Percentiles rank a stretch among this genome's conserved stretches.
phyloP scores from a whole-genome alignment of 192 early-diverging fungal genomes.

The Coemansia sp. region DNA sequence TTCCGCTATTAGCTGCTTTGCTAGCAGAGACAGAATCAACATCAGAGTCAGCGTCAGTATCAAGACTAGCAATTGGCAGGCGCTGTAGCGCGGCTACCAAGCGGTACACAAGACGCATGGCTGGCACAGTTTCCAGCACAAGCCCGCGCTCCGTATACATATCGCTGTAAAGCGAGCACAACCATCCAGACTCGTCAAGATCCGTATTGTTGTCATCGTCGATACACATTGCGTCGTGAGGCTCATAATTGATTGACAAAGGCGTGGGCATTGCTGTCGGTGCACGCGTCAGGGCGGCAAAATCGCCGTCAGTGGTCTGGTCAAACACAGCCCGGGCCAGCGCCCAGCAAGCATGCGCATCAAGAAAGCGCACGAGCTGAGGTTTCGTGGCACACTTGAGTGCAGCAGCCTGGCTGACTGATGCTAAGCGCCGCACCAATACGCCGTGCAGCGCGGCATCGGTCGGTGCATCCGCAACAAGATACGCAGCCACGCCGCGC shows the following conservation, averaged over 20 bases:
- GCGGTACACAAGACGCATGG: constrained; percentile 54
- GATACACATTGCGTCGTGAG: neutral
- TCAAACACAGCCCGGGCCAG: constrained; percentile 30
- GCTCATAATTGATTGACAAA: neutral
- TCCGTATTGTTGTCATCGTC: neutral
- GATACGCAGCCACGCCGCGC: constrained; percentile 15
- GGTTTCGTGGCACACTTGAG: constrained; percentile 22
- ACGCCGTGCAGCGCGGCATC: constrained; percentile 12
- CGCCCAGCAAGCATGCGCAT: constrained; percentile 42
- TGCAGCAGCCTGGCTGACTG: constrained; percentile 23
- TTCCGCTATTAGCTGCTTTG: neutral
- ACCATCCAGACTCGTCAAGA: constrained; percentile 22
- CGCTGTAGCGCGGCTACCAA: constrained; percentile 27
- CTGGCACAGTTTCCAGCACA: constrained; percentile 58
- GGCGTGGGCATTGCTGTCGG: neutral
- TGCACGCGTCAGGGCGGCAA: constrained; percentile 31
- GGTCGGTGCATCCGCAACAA: constrained; percentile 2
- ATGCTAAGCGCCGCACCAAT: constrained; percentile 16
- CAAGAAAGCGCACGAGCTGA: constrained; percentile 25
- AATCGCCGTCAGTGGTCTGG: constrained; percentile 50
- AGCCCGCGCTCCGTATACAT: constrained; percentile 60
- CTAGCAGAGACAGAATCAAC: neutral
- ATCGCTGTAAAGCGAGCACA: constrained; percentile 52
- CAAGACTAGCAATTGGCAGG: constrained; percentile 9
- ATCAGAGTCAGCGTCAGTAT: neutral